Percentiles rank a stretch among this genome's conserved stretches.
These are phyloP conservation scores for Kluyveromyces sp. DNA, from an alignment of 1,139 yeast genomes.

Conservation along the genomic window DNA sequence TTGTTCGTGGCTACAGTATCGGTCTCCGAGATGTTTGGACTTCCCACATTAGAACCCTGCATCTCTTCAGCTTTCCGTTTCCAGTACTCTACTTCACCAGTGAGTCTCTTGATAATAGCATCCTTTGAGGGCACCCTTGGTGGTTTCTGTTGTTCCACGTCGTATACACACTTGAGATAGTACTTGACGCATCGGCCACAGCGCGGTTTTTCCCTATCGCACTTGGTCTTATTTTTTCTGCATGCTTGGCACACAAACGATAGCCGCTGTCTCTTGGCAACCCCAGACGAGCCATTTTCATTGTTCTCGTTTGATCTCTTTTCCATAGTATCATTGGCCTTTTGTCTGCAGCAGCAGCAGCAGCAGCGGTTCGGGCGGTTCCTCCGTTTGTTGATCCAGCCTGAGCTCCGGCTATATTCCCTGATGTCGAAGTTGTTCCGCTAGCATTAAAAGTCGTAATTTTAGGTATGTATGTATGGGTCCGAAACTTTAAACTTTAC, in stretches of 20 bases:
- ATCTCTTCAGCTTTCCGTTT: conserved; percentile 18
- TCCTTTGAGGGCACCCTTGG: conserved; percentile 29
- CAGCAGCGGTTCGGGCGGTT: no score
- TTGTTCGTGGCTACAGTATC: no score
- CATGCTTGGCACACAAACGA: conserved; percentile 30
- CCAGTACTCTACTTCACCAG: conserved; percentile 27
- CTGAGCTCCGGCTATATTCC: no score
- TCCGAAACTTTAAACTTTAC: no score
- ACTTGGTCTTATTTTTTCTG: conserved; percentile 27
- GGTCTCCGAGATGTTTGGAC: background rate
- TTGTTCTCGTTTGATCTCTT: background rate
- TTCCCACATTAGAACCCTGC: background rate
- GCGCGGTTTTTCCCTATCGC: conserved; percentile 28
- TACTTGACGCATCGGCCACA: conserved; percentile 26
- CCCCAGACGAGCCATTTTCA: background rate
- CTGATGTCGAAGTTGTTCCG: no score
- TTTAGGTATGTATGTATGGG: no score
- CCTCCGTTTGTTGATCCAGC: no score
- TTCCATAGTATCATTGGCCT: background rate
- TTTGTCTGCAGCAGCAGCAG: background rate
- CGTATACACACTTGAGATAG: conserved; percentile 25
- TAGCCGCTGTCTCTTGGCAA: conserved; percentile 22
- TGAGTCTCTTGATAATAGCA: conserved; percentile 24
- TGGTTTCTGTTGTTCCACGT: conserved; percentile 24
- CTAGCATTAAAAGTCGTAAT: no score